phyloP scores from a whole-genome alignment of 257 asterid genomes.

The Vinca minor region DNA sequence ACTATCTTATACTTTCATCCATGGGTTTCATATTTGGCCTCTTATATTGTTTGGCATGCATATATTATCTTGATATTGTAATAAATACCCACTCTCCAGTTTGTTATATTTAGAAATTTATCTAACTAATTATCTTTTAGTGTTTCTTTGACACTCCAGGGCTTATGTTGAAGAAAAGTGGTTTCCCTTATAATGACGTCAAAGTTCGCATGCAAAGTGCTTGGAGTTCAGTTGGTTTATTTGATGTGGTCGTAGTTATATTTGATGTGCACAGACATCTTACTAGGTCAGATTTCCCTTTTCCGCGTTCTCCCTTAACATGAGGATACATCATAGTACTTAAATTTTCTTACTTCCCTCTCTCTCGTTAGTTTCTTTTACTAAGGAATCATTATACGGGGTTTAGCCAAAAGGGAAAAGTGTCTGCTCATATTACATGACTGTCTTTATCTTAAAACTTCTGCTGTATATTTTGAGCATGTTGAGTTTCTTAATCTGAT shows the following conservation, averaged over 20 bases:
- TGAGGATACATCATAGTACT: too few species aligned
- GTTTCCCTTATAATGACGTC: slow-evolving; percentile 69
- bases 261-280: slow-evolving; percentile 95
- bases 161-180: slow-evolving; percentile 84
- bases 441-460: not conserved
- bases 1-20: not conserved
- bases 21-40: not conserved
- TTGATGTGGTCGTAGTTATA: slow-evolving; percentile 71
- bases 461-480: not conserved
- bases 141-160: slow-evolving; percentile 99
- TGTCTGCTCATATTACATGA: not conserved
- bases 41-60: not conserved
- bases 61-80: not conserved
- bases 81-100: not conserved
- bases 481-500: not conserved
- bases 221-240: slow-evolving; percentile 76
- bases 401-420: too few species aligned
- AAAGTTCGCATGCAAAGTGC: slow-evolving; percentile 84
- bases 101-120: slow-evolving; percentile 4
- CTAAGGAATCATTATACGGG: too few species aligned
- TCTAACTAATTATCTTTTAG: slow-evolving; percentile 43
- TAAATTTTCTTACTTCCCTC: too few species aligned
- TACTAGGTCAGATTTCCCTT: slow-evolving; percentile 47
- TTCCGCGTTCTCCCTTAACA: too few species aligned
- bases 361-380: too few species aligned